Conservation (phyloP, 352 stramenopile species). For the Globisporangium radiosum region DNA sequence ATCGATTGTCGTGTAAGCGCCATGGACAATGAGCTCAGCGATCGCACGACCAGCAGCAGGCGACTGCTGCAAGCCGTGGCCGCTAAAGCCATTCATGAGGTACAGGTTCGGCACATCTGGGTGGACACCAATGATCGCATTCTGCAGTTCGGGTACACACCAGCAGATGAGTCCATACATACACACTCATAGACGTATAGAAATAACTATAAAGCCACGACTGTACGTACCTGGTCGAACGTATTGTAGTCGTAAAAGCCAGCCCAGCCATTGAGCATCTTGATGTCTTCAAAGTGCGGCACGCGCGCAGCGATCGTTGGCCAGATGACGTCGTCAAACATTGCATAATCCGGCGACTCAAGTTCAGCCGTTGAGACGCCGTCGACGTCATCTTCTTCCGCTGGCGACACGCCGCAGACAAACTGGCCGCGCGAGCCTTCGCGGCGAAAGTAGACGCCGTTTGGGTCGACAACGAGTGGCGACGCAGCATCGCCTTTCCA, state of each 20-base stretch:
- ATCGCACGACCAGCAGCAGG: conserved; percentile 69
- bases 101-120: conserved; percentile 78
- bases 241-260: conserved; percentile 88
- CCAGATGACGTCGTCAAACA: conserved; percentile 80
- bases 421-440: conserved; percentile 69
- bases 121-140: conserved; percentile 77
- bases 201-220: neutral
- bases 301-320: conserved; percentile 73
- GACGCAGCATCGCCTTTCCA: conserved; percentile 63
- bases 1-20: conserved; percentile 69
- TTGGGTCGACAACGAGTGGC: conserved; percentile 68
- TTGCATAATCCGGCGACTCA: conserved; percentile 51
- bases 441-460: conserved; percentile 75
- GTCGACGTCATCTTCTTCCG: conserved; percentile 51
- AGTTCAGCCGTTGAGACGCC: conserved; percentile 59
- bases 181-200: neutral
- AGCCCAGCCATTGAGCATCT: conserved; percentile 69
- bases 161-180: no score
- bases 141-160: conserved; percentile 19
- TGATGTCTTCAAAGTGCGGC: conserved; percentile 73
- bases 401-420: conserved; percentile 60
- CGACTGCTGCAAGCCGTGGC: conserved; percentile 75
- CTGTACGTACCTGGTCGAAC: conserved; percentile 52
- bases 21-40: conserved; percentile 66
- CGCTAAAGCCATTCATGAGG: conserved; percentile 81